Base-by-base conservation (phyloP, 208 protist genomes). In the Leishmania tropica region DNA sequence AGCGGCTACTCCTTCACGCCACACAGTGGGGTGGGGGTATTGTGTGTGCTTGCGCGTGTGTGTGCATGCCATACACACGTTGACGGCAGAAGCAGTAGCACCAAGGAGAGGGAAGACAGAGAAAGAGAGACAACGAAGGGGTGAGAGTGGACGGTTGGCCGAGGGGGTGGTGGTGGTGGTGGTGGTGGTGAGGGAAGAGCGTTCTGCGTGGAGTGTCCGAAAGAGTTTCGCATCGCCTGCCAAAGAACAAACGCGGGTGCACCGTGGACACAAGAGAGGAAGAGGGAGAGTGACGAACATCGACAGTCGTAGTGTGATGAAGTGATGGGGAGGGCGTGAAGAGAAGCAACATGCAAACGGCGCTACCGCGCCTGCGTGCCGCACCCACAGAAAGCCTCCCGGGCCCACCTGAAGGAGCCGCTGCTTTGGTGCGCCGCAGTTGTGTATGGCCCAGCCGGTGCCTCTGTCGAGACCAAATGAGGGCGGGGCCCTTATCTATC, bases 251-350 rank as follows among this genome's bases (percentile, higher is more conserved):
- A 54, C 51, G 28, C 10, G n/a, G 10, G 58, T 31, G 28, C 24
- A 17, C 76, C 40, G 62, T 45, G 53, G 65, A 37, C 48, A 78
- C 21, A 83, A 64, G 74, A 35, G 62, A 65, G 42, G 13, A 17
- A 73, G 68, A 74, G 42, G 28, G 58, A 24, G 28, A 64, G n/a
- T 28, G 58, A 64, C n/a, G 58, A 24, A 31, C 56, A 24, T 62
- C 24, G 24, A 11, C 24, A 24, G 24, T 62, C 15, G 24, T 17
- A 31, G 56, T 62, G 24, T 62, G 56, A 10, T 24, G 28, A 45
- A 5, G 42, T 45, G 42, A 84, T 75, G 40, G 21, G 56, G 64
- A 75, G 40, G 53, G 78, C 58, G 37, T 74, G 42, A n/a, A 73
- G 68, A 74, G 68, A 74, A 68, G 62, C 28, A 17, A 72, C 67